These are phyloP conservation scores for Rhazya stricta DNA, from an alignment of 257 asterid species.

Conservation along the genomic window DNA sequence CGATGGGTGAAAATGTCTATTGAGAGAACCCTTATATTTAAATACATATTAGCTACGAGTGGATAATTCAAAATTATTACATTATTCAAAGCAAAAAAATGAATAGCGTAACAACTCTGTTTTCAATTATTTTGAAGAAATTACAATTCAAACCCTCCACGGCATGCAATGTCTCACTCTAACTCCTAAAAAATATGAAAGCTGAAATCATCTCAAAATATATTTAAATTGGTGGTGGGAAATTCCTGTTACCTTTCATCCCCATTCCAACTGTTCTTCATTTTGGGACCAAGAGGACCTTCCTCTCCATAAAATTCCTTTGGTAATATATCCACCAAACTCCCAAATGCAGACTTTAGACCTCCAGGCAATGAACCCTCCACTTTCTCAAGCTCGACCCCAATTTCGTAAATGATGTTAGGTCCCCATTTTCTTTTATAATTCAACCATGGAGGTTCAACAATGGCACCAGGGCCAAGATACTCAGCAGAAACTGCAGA, in stretches of 20 bases:
- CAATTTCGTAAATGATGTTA: slow-evolving; percentile 32
- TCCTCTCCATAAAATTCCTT: slow-evolving; percentile 56
- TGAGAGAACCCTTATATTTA: too few species aligned
- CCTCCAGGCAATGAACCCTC: slow-evolving; percentile 25
- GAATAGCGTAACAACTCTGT: too few species aligned
- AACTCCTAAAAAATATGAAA: background rate
- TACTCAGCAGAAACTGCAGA: slow-evolving; percentile 49
- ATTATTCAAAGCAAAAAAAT: too few species aligned
- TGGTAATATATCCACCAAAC: slow-evolving; percentile 42
- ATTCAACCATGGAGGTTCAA: slow-evolving; percentile 74
- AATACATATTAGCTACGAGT: too few species aligned
- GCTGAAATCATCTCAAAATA: background rate
- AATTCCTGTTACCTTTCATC: slow-evolving; percentile 37
- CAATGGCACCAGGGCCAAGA: slow-evolving; percentile 26
- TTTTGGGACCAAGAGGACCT: slow-evolving; percentile 83
- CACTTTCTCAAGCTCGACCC: slow-evolving; percentile 35
- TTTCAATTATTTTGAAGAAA: background rate
- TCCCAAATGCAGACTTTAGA: slow-evolving; percentile 32
- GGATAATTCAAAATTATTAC: too few species aligned
- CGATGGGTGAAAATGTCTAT: too few species aligned
- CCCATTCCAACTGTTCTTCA: slow-evolving; percentile 55
- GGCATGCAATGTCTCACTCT: background rate
- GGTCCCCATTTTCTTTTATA: slow-evolving; percentile 78
- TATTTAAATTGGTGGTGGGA: background rate
- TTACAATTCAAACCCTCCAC: background rate